Evolutionary conservation across 164 flowering plant species (phyloP).

Genomic region (Magnolia officinalis): DNA sequence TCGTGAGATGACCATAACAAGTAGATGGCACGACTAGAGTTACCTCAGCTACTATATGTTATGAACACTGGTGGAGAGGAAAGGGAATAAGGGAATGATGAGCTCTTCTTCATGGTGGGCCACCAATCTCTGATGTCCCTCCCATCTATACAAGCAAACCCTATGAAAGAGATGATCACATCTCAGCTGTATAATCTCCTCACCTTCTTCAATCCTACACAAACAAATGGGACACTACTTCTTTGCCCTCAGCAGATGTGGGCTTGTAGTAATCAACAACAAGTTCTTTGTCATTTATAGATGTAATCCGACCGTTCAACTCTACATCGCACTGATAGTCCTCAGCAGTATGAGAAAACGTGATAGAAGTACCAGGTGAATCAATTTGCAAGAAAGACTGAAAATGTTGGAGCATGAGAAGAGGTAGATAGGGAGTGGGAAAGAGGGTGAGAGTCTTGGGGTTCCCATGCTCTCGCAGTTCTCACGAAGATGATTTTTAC

Average conservation of each 20-base stretch:
- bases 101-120: neutral
- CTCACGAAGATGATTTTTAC: too few relatives aligned
- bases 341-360: neutral
- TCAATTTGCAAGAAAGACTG: neutral
- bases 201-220: slow-evolving; percentile 2
- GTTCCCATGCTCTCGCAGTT: too few relatives aligned
- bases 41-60: neutral
- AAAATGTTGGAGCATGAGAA: neutral
- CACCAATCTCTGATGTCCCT: neutral
- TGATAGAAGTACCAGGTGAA: neutral
- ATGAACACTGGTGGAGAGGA: neutral
- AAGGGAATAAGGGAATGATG: neutral
- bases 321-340: neutral
- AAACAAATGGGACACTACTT: slow-evolving; percentile 3
- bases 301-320: neutral
- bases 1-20: neutral
- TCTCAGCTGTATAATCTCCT: neutral
- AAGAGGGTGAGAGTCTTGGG: neutral
- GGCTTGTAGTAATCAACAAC: too few relatives aligned
- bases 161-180: slow-evolving; percentile 6
- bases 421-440: neutral
- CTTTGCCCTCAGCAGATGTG: neutral
- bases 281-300: neutral
- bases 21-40: neutral
- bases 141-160: slow-evolving; percentile 4